Base-by-base conservation (phyloP, 2,329 filamentous ascomycete genomes). In the Sporothrix protearum region DNA sequence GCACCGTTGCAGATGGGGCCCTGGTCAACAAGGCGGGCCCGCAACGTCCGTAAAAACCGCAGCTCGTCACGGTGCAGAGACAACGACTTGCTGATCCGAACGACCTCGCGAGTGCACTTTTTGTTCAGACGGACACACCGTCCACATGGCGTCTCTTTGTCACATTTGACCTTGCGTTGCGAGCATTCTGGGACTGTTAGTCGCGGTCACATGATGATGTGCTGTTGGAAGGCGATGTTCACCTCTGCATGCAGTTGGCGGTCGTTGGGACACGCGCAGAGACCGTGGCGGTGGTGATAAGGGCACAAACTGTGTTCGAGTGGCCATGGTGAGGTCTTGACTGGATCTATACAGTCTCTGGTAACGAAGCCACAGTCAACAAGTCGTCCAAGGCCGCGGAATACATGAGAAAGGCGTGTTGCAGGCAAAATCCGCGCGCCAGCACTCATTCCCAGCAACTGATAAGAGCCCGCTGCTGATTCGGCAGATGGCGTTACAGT, bases 1-100 rank as follows among this genome's bases (percentile, higher is more conserved):
- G 68, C 61, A 10, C 55, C 59, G 0, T 67, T 25, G 12, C 30
- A 68, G 1, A 33, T 10, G 8, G 47, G 69, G 9, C 22, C 59
- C 8, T 39, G 39, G 2, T 55, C 71, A 4, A 68, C n/a, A 12
- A 73, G 69, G 2, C 59, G 70, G 0, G 25, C 51, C 25, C 72
- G 68, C 33, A 74, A 47, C 0, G 49, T 5, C 16, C 71, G 66
- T n/a, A 74, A 47, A 30, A 72, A 74, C 3, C 33, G 68, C 16
- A 73, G 51, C 67, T 74, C 71, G 16, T 74, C 71, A 0, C 68
- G 61, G 19, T 74, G 71, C 28, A 59, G 30, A 2, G 73, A 74
- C 14, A 74, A 57, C 22, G 72, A 49, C 63, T 73, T 74, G 67
- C 64, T 74, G 55, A 72, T 73, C n/a, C 68, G 69, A 3, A 74